A percentile compares a stretch with the other conserved stretches of the same genome.
Evolutionary conservation across 1,284 basidiomycete species (phyloP).

Genomic region (Cutaneotrichosporon sp.): DNA sequence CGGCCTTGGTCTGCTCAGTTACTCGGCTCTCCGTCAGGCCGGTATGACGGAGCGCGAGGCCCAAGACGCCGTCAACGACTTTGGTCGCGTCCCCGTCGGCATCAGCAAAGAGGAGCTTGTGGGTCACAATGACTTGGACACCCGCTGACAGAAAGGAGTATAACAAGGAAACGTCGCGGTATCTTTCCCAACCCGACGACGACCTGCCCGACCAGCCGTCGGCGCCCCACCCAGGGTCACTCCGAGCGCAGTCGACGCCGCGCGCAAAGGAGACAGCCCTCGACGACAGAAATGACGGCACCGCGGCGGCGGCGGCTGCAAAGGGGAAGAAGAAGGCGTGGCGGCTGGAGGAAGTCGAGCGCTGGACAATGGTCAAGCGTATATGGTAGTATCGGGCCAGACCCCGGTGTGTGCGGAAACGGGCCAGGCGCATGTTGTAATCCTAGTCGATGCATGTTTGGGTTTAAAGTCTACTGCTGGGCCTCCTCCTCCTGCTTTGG

Average conservation of each 20-base stretch:
- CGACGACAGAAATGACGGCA: conserved; percentile 56
- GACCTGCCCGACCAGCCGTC: conserved; percentile 56
- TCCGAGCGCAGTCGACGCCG: not conserved
- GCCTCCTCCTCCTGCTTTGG: conserved; percentile 13
- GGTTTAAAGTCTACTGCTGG: conserved; percentile 18
- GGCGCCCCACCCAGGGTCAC: not conserved
- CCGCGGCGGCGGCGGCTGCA: conserved; percentile 2
- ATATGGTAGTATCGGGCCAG: too few relatives aligned
- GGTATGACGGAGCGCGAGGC: conserved; percentile 69
- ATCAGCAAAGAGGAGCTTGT: conserved; percentile 79
- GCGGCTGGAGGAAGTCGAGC: conserved; percentile 74
- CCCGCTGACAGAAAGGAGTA: conserved; percentile 55
- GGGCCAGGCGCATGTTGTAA: conserved; percentile 9
- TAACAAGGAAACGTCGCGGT: conserved; percentile 67
- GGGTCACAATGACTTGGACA: conserved; percentile 28
- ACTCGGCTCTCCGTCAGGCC: conserved; percentile 65
- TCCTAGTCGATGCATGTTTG: conserved; percentile 14
- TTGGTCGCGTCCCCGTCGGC: conserved; percentile 76
- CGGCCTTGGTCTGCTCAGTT: conserved; percentile 77
- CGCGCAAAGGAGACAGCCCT: conserved; percentile 3
- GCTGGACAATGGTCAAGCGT: conserved; percentile 90
- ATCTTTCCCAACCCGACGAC: conserved; percentile 64
- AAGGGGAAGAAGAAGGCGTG: conserved; percentile 56
- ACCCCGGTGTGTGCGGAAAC: not conserved
- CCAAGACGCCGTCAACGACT: conserved; percentile 73